A percentile compares a stretch with the other conserved stretches of the same genome.
These are phyloP conservation scores for Aspergillus nidulans DNA, from an alignment of 495 filamentous ascomycete genomes.

Conservation along the genomic window DNA sequence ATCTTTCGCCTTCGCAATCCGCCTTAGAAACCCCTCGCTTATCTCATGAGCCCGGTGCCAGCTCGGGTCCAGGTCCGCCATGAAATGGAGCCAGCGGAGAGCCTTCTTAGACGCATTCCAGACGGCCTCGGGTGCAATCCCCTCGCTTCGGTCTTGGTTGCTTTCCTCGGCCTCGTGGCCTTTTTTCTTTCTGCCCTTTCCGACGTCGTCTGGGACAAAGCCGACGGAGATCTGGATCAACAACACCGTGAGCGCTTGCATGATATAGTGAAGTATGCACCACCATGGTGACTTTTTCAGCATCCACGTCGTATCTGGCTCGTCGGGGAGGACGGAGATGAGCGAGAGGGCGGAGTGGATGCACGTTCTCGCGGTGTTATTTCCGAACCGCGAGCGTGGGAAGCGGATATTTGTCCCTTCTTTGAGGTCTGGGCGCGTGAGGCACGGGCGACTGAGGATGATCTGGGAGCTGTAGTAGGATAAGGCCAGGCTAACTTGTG, in stretches of 20 bases:
- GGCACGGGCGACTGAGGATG: conserved; percentile 54
- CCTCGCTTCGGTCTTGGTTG: neutral
- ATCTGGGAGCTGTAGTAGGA: conserved; percentile 53
- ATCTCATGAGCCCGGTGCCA: conserved; percentile 39
- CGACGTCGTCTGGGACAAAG: conserved; percentile 23
- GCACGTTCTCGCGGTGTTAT: conserved; percentile 44
- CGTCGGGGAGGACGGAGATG: conserved; percentile 43
- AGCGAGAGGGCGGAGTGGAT: conserved; percentile 46
- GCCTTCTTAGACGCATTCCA: conserved; percentile 43
- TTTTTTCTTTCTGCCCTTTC: neutral
- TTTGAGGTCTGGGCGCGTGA: conserved; percentile 29
- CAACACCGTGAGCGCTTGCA: conserved; percentile 53
- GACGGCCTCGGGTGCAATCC: conserved; percentile 29
- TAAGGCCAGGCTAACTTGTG: conserved; percentile 35
- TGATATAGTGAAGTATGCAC: conserved; percentile 55
- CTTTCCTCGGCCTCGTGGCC: neutral
- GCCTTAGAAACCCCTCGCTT: neutral
- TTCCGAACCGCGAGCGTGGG: conserved; percentile 33
- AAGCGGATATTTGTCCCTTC: neutral
- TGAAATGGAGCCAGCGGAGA: conserved; percentile 43
- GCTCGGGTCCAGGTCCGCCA: conserved; percentile 41
- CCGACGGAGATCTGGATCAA: conserved; percentile 51
- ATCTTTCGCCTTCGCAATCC: neutral
- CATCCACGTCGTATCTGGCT: conserved; percentile 30
- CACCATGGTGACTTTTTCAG: conserved; percentile 55